These are phyloP conservation scores for Rhinocladiella similis DNA, from an alignment of 2,329 filamentous ascomycete genomes.

Conservation along the genomic window DNA sequence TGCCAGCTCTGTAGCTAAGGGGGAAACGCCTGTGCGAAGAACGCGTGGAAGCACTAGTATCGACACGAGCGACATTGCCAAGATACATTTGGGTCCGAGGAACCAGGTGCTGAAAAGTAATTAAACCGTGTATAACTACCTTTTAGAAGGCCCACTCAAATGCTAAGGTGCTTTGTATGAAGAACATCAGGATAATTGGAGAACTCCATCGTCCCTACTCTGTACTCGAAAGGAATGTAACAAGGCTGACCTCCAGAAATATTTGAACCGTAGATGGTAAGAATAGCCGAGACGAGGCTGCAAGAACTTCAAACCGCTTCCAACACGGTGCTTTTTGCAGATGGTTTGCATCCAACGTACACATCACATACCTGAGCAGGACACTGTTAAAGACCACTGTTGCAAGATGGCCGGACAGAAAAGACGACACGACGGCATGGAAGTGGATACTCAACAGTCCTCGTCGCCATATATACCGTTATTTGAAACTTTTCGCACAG, in stretches of 20 bases:
- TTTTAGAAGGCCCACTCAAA: too few species aligned
- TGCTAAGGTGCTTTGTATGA: too few species aligned
- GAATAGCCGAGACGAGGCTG: too few species aligned
- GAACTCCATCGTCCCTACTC: too few species aligned
- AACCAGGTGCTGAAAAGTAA: conserved; percentile 22
- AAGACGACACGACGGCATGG: conserved; percentile 24
- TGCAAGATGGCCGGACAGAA: conserved; percentile 31
- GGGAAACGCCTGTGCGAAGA: not conserved
- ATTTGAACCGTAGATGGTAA: not conserved
- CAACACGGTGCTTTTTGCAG: too few species aligned
- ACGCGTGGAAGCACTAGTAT: conserved; percentile 5
- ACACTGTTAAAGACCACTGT: too few species aligned
- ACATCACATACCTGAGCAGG: too few species aligned
- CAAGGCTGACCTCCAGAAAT: not conserved
- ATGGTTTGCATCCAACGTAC: too few species aligned
- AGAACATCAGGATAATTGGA: too few species aligned
- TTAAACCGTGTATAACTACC: conserved; percentile 1
- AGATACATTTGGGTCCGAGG: conserved; percentile 19
- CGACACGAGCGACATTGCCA: conserved; percentile 18
- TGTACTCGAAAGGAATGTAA: not conserved
- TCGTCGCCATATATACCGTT: conserved; percentile 60
- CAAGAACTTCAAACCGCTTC: too few species aligned
- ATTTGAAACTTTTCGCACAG: conserved; percentile 82
- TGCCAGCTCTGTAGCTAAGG: not conserved
- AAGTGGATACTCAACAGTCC: conserved; percentile 1